phyloP scores from a whole-genome alignment of 2,329 filamentous ascomycete genomes.

The Teratosphaeria gauchensis region DNA sequence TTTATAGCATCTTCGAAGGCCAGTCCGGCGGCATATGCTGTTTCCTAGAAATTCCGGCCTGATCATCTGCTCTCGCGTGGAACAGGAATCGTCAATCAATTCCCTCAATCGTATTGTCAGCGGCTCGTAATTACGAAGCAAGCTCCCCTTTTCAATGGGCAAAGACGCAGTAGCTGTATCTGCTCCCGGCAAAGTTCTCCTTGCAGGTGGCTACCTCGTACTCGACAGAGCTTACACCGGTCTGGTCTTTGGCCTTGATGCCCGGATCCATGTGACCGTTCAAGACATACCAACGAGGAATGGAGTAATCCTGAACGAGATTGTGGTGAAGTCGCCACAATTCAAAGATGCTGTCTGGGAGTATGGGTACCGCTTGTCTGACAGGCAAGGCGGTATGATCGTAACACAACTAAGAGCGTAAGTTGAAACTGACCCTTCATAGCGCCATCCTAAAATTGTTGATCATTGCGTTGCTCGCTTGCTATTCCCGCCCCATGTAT shows the following conservation, averaged over 20 bases:
- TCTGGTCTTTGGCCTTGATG: slow-evolving; percentile 55
- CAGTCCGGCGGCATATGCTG: background rate
- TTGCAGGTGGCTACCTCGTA: slow-evolving; percentile 90
- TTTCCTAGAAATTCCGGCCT: background rate
- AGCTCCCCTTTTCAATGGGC: background rate
- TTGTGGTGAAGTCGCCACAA: slow-evolving; percentile 85
- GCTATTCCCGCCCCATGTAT: background rate
- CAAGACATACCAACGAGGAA: slow-evolving; percentile 47
- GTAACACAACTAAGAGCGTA: slow-evolving; percentile 72
- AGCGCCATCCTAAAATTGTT: background rate
- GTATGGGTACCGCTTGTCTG: slow-evolving; percentile 65
- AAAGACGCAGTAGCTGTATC: slow-evolving; percentile 48
- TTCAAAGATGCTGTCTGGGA: slow-evolving; percentile 81
- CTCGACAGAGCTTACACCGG: slow-evolving; percentile 80
- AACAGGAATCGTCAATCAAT: background rate
- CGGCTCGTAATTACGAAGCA: background rate
- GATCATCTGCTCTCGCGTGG: background rate
- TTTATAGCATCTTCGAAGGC: background rate
- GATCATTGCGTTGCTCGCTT: background rate
- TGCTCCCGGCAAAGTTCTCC: slow-evolving; percentile 89
- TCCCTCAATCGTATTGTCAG: background rate
- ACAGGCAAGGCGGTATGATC: slow-evolving; percentile 66
- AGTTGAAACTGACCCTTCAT: slow-evolving; percentile 33
- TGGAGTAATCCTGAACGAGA: slow-evolving; percentile 55
- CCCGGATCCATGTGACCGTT: slow-evolving; percentile 52